A percentile compares a stretch with the other conserved stretches of the same genome.
Evolutionary conservation across 805 yeast genomes (phyloP).

Genomic region (Zygotorulaspora florentina): DNA sequence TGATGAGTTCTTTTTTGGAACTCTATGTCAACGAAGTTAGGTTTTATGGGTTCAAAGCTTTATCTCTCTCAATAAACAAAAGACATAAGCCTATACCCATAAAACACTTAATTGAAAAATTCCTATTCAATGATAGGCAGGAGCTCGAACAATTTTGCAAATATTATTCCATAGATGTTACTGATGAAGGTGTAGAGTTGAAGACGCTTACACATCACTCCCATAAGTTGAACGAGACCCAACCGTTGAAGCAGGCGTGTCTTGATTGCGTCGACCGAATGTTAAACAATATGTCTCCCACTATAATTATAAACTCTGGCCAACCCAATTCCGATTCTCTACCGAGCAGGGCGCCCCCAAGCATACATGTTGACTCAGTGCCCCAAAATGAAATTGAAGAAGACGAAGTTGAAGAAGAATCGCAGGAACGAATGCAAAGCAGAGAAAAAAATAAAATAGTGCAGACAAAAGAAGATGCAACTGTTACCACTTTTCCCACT

Average conservation of each 20-base stretch:
- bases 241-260: constrained; percentile 46
- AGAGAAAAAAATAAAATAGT: not conserved
- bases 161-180: constrained; percentile 53
- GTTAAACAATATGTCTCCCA: constrained; percentile 28
- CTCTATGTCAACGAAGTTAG: constrained; percentile 76
- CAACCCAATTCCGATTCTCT: constrained; percentile 19
- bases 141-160: constrained; percentile 54
- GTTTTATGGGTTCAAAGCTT: constrained; percentile 62
- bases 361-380: not conserved
- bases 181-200: constrained; percentile 43
- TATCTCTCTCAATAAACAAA: constrained; percentile 63
- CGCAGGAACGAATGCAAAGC: not conserved
- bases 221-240: constrained; percentile 35
- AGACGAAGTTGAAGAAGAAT: not conserved
- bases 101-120: constrained; percentile 41
- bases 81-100: constrained; percentile 64
- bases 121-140: constrained; percentile 64
- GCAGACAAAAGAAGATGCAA: not conserved
- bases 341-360: not conserved
- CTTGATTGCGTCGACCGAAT: constrained; percentile 42
- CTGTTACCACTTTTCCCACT: too few relatives aligned
- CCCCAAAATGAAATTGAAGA: not conserved
- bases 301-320: constrained; percentile 42
- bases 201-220: constrained; percentile 39
- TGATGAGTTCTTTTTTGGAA: constrained; percentile 72